Conservation (phyloP, 164 flowering plant genomes). For the Vitis riparia region DNA sequence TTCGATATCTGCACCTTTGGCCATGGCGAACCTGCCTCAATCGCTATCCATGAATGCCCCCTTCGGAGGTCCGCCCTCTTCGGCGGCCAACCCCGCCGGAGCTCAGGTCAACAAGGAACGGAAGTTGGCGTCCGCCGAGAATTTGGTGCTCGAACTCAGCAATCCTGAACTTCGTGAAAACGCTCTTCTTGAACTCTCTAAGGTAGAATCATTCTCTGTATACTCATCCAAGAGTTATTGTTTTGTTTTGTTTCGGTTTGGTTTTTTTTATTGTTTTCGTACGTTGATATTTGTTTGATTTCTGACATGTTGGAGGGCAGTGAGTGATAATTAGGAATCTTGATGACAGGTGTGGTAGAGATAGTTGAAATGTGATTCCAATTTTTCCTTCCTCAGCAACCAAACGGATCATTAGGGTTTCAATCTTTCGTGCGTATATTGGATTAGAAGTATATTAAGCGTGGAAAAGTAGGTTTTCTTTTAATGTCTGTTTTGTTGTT, state of each 20-base stretch:
- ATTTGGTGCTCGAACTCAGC: slow-evolving; percentile 78
- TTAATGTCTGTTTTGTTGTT: background rate
- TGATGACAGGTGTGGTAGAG: too few species aligned
- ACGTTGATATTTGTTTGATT: background rate
- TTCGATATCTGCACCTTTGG: too few species aligned
- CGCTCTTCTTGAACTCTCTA: slow-evolving; percentile 92
- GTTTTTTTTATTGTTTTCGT: background rate
- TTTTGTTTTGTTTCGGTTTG: too few species aligned
- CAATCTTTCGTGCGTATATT: background rate
- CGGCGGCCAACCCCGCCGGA: slow-evolving; percentile 23
- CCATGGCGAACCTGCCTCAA: slow-evolving; percentile 61
- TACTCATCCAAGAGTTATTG: too few species aligned
- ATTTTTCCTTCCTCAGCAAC: too few species aligned
- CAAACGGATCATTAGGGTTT: background rate
- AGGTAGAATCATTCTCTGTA: slow-evolving; percentile 37
- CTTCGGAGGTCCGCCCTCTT: slow-evolving; percentile 34
- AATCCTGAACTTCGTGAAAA: slow-evolving; percentile 87
- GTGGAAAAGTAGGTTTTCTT: too few species aligned
- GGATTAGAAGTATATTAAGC: background rate
- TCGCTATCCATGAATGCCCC: slow-evolving; percentile 41
- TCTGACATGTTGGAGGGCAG: too few species aligned
- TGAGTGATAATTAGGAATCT: too few species aligned
- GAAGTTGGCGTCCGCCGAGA: slow-evolving; percentile 84
- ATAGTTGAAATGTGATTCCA: too few species aligned
- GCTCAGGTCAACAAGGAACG: slow-evolving; percentile 46